phyloP scores from a whole-genome alignment of 257 asterid species.

The Haberlea rhodopensis region DNA sequence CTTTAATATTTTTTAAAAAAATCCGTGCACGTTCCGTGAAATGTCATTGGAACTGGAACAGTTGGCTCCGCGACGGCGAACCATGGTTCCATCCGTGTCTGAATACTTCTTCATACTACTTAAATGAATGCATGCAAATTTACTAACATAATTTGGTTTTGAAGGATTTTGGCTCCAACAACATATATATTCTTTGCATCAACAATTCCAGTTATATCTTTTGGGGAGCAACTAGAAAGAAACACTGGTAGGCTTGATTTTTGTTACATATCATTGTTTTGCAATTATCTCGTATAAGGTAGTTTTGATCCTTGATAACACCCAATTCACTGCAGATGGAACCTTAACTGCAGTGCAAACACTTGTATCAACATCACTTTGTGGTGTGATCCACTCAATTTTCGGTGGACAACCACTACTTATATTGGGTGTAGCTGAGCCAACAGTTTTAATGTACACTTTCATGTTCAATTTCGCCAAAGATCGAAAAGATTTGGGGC shows the following conservation, averaged over 20 bases:
- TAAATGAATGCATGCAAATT: constrained; percentile 11
- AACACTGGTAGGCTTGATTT: constrained; percentile 50
- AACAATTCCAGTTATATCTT: constrained; percentile 93
- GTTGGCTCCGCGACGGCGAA: no score
- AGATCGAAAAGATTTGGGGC: constrained; percentile 81
- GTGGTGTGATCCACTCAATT: constrained; percentile 88
- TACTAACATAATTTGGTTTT: constrained; percentile 15
- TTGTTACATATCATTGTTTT: constrained; percentile 16
- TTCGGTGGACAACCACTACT: constrained; percentile 94
- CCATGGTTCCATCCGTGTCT: background rate
- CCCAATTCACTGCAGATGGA: constrained; percentile 58
- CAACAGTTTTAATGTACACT: constrained; percentile 95
- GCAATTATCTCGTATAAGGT: background rate
- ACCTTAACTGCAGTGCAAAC: constrained; percentile 92
- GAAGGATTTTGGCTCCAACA: constrained; percentile 94
- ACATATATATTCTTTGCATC: constrained; percentile 98
- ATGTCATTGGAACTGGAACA: no score
- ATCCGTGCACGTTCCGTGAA: no score
- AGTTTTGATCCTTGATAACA: background rate
- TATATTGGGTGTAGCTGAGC: constrained; percentile 97
- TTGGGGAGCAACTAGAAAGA: constrained; percentile 93
- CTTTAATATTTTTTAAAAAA: no score
- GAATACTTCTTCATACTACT: background rate
- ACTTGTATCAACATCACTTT: constrained; percentile 89
- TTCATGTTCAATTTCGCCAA: constrained; percentile 89